Percentiles rank a stretch among this genome's conserved stretches.
These are phyloP conservation scores for Auricularia heimuer DNA, from an alignment of 768 basidiomycete genomes.

Conservation along the genomic window DNA sequence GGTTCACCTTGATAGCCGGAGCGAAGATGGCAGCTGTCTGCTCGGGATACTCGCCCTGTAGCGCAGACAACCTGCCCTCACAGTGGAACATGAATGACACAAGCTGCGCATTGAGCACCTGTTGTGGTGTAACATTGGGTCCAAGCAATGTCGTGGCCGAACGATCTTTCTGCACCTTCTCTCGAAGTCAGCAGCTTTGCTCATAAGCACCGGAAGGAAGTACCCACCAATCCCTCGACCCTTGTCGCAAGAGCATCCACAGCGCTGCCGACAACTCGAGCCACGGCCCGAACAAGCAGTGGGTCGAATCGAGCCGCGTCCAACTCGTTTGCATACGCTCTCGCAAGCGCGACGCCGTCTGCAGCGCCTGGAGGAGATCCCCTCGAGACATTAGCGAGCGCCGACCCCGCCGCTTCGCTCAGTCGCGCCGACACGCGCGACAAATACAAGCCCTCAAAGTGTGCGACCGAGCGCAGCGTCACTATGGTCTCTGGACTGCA, in stretches of 20 bases:
- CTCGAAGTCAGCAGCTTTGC: constrained; percentile 4
- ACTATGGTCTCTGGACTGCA: constrained; percentile 87
- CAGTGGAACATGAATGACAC: constrained; percentile 74
- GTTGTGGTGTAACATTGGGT: constrained; percentile 68
- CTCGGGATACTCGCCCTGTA: constrained; percentile 58
- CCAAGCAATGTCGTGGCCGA: constrained; percentile 67
- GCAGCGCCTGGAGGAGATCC: constrained; percentile 52
- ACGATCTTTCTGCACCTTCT: constrained; percentile 66
- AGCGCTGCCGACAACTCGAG: constrained; percentile 57
- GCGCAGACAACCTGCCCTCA: constrained; percentile 54
- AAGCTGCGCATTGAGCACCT: constrained; percentile 65
- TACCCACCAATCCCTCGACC: constrained; percentile 58
- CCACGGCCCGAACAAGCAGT: constrained; percentile 67
- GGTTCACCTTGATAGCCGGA: constrained; percentile 46
- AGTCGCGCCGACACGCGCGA: constrained; percentile 73
- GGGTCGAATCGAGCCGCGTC: constrained; percentile 93
- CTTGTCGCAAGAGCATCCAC: constrained; percentile 60
- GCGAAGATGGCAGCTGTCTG: constrained; percentile 45
- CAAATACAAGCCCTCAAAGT: constrained; percentile 83
- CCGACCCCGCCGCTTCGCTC: constrained; percentile 71
- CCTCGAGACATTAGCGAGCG: constrained; percentile 62
- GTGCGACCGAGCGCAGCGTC: constrained; percentile 70
- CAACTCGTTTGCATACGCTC: constrained; percentile 80
- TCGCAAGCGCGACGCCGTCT: constrained; percentile 70
- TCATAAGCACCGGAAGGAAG: not conserved